Percentiles rank a stretch among this genome's conserved stretches.
These are phyloP conservation scores for Microthlaspi erraticum DNA, from an alignment of 345 rosid species.

Conservation along the genomic window DNA sequence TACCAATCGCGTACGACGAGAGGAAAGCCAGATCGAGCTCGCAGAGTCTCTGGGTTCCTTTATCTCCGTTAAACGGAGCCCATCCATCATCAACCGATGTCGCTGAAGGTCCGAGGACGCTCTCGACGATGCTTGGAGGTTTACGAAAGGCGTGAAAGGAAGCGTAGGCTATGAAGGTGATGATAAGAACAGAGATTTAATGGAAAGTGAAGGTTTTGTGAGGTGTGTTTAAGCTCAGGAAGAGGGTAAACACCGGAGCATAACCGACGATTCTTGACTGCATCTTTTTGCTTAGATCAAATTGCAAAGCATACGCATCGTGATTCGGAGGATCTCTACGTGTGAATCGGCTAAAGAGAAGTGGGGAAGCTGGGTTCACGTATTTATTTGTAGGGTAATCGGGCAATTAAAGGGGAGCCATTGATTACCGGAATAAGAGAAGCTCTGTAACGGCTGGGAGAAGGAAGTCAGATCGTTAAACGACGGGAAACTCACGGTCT, in stretches of 20 bases:
- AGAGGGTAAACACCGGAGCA: no score
- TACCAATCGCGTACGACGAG: constrained; percentile 68
- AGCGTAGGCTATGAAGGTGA: constrained; percentile 86
- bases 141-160: constrained; percentile 95
- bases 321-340: background rate
- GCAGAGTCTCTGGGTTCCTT: constrained; percentile 77
- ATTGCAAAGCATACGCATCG: constrained; percentile 1
- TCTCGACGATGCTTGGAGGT: constrained; percentile 92
- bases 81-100: constrained; percentile 58
- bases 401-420: no score
- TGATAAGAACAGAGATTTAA: constrained; percentile 55
- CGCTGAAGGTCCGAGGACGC: constrained; percentile 72
- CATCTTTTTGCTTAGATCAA: constrained; percentile 47
- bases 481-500: no score
- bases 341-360: no score
- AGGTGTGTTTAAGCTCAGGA: no score
- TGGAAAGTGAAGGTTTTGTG: no score
- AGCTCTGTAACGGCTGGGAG: no score
- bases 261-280: constrained; percentile 45
- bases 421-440: no score
- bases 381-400: no score
- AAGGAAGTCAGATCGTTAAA: no score
- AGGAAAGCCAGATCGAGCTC: constrained; percentile 94
- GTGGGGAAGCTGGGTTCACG: no score
- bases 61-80: constrained; percentile 78